phyloP scores from a whole-genome alignment of 2,329 filamentous ascomycete species.

The Fusarium sp. region DNA sequence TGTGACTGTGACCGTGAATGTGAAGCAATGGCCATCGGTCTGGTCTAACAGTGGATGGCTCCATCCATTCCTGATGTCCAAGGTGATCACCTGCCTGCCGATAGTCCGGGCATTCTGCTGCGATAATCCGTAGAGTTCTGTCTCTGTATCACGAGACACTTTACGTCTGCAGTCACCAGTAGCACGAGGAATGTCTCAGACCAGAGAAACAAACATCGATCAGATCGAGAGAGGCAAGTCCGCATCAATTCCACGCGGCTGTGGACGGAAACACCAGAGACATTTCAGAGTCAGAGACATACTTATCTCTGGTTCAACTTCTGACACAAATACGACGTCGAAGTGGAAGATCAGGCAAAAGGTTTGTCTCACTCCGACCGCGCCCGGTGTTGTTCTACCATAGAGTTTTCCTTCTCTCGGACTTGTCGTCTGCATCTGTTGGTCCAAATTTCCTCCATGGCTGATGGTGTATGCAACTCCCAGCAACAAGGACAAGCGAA shows the following conservation, averaged over 20 bases:
- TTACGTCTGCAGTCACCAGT: constrained; percentile 2
- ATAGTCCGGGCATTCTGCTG: constrained; percentile 28
- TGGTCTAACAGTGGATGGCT: constrained; percentile 17
- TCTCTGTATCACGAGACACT: constrained; percentile 30
- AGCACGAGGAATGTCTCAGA: constrained; percentile 15
- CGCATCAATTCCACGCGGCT: neutral
- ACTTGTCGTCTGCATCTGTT: constrained; percentile 31
- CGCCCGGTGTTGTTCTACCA: constrained; percentile 28
- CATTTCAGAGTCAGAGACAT: neutral
- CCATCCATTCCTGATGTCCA: constrained; percentile 22
- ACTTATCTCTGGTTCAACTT: constrained; percentile 10
- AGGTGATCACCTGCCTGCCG: constrained; percentile 33
- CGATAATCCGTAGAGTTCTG: constrained; percentile 24
- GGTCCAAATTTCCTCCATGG: constrained; percentile 18
- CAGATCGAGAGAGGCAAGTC: neutral
- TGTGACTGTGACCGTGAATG: neutral
- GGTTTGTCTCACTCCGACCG: constrained; percentile 31
- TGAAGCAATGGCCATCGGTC: constrained; percentile 18
- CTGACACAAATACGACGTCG: constrained; percentile 1
- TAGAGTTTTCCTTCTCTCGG: constrained; percentile 24
- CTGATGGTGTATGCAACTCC: constrained; percentile 37
- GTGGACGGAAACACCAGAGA: constrained; percentile 19
- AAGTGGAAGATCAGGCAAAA: constrained; percentile 5
- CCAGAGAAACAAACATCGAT: constrained; percentile 11
- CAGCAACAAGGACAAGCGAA: constrained; percentile 25